Base-by-base conservation (phyloP, 805 yeast genomes). In the Saccharomycopsis vini region DNA sequence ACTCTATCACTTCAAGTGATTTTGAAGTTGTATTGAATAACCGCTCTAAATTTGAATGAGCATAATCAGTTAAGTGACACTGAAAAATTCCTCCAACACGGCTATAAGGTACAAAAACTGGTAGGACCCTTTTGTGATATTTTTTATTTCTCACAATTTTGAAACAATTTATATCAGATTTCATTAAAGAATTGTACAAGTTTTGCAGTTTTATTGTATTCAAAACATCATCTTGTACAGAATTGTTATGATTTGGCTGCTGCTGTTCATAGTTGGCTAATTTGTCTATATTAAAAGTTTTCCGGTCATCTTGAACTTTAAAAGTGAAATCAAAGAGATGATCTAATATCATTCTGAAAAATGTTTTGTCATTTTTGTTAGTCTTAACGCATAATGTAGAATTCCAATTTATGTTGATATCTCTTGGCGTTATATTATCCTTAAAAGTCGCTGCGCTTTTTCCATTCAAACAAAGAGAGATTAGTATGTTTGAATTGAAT, bases 51-150 rank as follows among this genome's bases (percentile, higher is more conserved):
- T 29, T 16, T 6, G 24, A 6, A 24, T 30, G 23, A 10, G 39
- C 23, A 20, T 16, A 18, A 13, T 29, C 6, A 7, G 28, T 15
- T 12, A 45, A n/a, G 13, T 36, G 37, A 26, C 49, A 46, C 19
- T 42, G 46, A 30, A 42, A 46, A 21, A 46, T 33, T 15, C 49
- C 49, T 10, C 49, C 49, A 39, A 46, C 31, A 19, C 9, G 33
- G 4, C 36, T 12, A 24, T 39, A 37, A 3, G 49, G 49, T 5
- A 19, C 28, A 24, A 34, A 46, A 12, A 46, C 36, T n/a, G 45
- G 35, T 5, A 46, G n/a, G 26, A 13, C 15, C 22, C 45, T 38
- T 4, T 22, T 16, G 10, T 24, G 29, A 33, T 46, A 46, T 38
- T 35, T 39, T 28, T 39, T 24, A 15, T 21, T 34, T 22, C 49